Conservation (phyloP, 495 filamentous ascomycete species). For the Aspergillus heteromorphus region DNA sequence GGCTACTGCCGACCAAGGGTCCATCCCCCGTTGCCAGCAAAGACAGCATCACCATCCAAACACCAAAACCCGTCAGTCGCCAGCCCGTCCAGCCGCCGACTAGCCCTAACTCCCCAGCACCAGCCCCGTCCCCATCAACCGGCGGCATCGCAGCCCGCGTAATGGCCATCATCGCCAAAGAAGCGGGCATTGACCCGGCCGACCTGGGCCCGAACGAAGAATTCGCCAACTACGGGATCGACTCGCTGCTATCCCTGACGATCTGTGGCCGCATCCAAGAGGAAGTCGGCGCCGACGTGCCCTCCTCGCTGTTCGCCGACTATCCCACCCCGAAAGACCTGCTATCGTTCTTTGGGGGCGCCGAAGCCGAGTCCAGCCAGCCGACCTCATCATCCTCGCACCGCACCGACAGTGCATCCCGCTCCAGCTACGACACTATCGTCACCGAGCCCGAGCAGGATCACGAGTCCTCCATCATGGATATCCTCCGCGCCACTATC, state of each 20-base stretch:
- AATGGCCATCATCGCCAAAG: conserved; percentile 57
- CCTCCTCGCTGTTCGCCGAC: conserved; percentile 52
- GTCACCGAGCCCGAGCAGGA: not conserved
- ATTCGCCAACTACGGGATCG: conserved; percentile 47
- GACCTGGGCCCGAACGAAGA: conserved; percentile 50
- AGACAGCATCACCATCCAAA: too few species aligned
- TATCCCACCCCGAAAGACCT: conserved; percentile 52
- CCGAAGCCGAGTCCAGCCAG: not conserved
- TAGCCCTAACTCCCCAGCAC: too few species aligned
- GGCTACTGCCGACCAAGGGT: conserved; percentile 46
- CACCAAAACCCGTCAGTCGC: too few species aligned
- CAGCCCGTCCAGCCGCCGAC: too few species aligned
- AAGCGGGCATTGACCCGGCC: conserved; percentile 54
- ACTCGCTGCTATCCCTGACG: conserved; percentile 46
- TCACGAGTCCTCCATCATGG: not conserved
- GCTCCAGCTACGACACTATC: not conserved
- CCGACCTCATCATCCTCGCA: not conserved
- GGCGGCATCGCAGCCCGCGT: conserved; percentile 30
- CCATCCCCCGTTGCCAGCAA: conserved; percentile 35
- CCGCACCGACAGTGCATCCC: not conserved
- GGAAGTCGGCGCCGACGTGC: conserved; percentile 40
- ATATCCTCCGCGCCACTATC: conserved; percentile 23
- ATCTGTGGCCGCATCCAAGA: conserved; percentile 42
- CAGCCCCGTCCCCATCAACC: conserved; percentile 14
- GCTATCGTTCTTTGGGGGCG: not conserved